These are phyloP conservation scores for Helicostylum pulchrum DNA, from an alignment of 192 early-diverging fungal genomes.

Conservation along the genomic window DNA sequence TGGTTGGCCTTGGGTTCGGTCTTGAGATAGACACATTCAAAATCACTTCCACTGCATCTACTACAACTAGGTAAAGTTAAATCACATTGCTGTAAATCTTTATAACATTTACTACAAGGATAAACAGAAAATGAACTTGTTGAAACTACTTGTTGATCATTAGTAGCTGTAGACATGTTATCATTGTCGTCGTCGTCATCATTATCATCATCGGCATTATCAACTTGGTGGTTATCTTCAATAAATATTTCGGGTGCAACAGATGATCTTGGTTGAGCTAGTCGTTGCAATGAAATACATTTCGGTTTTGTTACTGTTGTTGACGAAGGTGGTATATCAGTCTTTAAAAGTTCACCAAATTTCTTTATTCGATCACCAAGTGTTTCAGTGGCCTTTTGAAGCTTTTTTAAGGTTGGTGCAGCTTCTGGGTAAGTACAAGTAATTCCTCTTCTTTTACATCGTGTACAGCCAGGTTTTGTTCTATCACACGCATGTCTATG, in stretches of 20 bases:
- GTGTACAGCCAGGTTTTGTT: conserved; percentile 34
- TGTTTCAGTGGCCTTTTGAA: conserved; percentile 42
- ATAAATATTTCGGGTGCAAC: not conserved
- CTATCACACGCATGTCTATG: conserved; percentile 40
- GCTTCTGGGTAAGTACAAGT: conserved; percentile 40
- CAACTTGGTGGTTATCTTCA: not conserved
- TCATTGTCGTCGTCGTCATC: conserved; percentile 3
- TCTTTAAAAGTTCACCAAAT: conserved; percentile 36
- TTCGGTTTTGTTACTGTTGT: not conserved
- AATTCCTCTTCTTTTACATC: conserved; percentile 34
- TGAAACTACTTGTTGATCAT: conserved; percentile 4
- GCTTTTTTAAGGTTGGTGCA: conserved; percentile 40
- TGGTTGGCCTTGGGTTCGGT: conserved; percentile 41
- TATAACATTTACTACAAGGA: conserved; percentile 40
- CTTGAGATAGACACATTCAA: conserved; percentile 32
- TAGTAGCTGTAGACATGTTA: not conserved
- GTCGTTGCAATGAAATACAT: conserved; percentile 13
- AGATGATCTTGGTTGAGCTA: conserved; percentile 16
- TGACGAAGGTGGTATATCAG: not conserved
- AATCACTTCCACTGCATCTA: conserved; percentile 27
- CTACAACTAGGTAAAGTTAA: conserved; percentile 33
- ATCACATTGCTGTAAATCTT: conserved; percentile 40
- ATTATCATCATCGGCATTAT: not conserved
- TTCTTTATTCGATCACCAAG: conserved; percentile 39
- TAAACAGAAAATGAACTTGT: conserved; percentile 34